Evolutionary conservation across 2,329 filamentous ascomycete species (phyloP).

Genomic region (Ophiocordyceps camponoti-floridani): DNA sequence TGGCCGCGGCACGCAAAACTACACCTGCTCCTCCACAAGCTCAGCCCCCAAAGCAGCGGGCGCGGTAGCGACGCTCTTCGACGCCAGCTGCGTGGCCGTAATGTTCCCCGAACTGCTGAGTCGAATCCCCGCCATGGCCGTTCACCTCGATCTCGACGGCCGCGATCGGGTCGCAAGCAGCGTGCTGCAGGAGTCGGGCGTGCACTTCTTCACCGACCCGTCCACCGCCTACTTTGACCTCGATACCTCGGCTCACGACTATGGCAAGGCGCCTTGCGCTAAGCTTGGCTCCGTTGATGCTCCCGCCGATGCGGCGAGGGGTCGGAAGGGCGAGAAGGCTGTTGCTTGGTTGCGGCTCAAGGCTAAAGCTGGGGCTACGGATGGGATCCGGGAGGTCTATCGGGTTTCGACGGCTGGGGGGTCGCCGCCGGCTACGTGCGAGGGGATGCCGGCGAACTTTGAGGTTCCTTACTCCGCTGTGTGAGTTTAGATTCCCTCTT

Average conservation of each 20-base stretch:
- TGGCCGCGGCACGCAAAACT: constrained; percentile 84
- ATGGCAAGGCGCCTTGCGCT: constrained; percentile 43
- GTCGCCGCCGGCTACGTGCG: constrained; percentile 53
- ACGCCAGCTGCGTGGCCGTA: constrained; percentile 64
- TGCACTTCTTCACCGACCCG: constrained; percentile 62
- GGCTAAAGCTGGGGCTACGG: constrained; percentile 31
- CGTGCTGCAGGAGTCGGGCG: constrained; percentile 49
- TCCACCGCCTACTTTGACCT: constrained; percentile 71
- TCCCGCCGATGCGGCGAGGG: constrained; percentile 39
- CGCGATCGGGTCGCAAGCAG: constrained; percentile 13
- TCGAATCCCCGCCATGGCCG: constrained; percentile 46
- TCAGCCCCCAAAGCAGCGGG: constrained; percentile 43
- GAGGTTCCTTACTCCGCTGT: constrained; percentile 66
- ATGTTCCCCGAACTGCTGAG: constrained; percentile 48
- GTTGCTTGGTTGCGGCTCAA: constrained; percentile 69
- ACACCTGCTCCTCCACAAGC: constrained; percentile 44
- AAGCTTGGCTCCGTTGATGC: constrained; percentile 46
- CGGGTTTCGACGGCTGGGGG: constrained; percentile 74
- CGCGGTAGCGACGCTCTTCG: constrained; percentile 72
- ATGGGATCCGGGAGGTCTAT: constrained; percentile 58
- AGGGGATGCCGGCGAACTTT: constrained; percentile 44
- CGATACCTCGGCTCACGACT: constrained; percentile 29
- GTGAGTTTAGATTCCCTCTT: constrained; percentile 38
- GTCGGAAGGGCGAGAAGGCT: constrained; percentile 45
- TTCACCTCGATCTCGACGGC: constrained; percentile 42